Evolutionary conservation across 2,329 filamentous ascomycete genomes (phyloP).

Genomic region (Acarospora socialis): DNA sequence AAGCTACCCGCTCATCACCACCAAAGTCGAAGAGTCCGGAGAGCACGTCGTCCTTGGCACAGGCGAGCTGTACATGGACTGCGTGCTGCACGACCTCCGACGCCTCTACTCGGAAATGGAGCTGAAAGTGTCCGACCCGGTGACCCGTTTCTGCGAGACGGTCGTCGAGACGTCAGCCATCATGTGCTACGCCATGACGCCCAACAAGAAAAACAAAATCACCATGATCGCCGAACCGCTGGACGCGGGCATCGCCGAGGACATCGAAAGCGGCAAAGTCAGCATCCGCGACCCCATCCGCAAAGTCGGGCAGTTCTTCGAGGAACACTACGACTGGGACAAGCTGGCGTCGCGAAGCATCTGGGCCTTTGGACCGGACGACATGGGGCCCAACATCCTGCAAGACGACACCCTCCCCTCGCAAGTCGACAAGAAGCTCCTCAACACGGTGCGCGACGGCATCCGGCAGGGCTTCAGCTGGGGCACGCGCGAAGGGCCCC

Average conservation of each 20-base stretch:
- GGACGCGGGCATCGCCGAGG: constrained; percentile 84
- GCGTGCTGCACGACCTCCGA: constrained; percentile 86
- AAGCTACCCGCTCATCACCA: constrained; percentile 87
- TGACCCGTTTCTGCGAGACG: constrained; percentile 94
- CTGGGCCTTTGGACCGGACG: constrained; percentile 96
- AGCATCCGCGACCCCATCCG: constrained; percentile 85
- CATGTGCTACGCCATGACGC: constrained; percentile 93
- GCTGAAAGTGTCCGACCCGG: constrained; percentile 94
- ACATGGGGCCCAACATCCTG: constrained; percentile 85
- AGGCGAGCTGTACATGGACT: constrained; percentile 99
- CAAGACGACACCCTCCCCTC: constrained; percentile 92
- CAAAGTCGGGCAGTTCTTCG: constrained; percentile 91
- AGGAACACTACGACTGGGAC: constrained; percentile 95
- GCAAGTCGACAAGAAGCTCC: constrained; percentile 84
- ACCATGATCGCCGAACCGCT: constrained; percentile 96
- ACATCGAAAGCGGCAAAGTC: constrained; percentile 83
- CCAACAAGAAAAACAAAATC: constrained; percentile 98
- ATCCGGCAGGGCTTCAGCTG: constrained; percentile 94
- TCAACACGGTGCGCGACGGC: constrained; percentile 77
- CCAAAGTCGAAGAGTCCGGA: constrained; percentile 94
- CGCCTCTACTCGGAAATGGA: constrained; percentile 97
- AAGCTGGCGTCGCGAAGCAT: constrained; percentile 86
- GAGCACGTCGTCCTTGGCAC: constrained; percentile 93
- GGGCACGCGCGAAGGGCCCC: constrained; percentile 85
- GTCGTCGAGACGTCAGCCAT: constrained; percentile 94